Base-by-base conservation (phyloP, 225 moss, liverwort and hornwort genomes). In the Sphagnum contortum region DNA sequence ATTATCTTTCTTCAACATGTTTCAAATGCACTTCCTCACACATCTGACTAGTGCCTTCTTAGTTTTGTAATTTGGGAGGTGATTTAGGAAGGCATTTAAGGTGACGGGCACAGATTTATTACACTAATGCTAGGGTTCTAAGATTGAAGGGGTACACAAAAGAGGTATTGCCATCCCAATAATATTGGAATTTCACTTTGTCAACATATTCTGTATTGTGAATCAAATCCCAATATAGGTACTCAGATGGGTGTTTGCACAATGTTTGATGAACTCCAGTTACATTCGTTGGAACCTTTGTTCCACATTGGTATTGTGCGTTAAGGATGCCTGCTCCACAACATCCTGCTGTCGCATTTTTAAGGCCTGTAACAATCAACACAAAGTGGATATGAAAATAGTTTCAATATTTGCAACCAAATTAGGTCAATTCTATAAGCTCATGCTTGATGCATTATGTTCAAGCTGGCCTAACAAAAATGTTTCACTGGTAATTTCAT, bases 231-330 rank as follows among this genome's bases (percentile, higher is more conserved):
- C 83, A 83, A 57, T 76, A 80, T 49, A 83, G 57, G 66, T 59
- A 77, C 60, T 66, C 72, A 46, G 80, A 77, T 53, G 83, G 77
- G 29, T 74, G 70, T 49, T 54, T 64, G 55, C 80, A 80, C 8
- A 80, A 63, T 10, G 66, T 61, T 12, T 67, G 48, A 47, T 45
- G 57, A 4, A 63, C 55, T 3, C 69, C 65, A 3, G 49, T 64
- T 63, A 69, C 57, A 44, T 44, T 45, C 3, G 66, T 57, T 4
- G 80, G 80, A 61, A 68, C 47, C 0, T 74, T 57, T 60, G 67
- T 60, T 57, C 83, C 83, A 58, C 83, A 83, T 29, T 77, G 80
- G 47, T 72, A 62, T 68, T 80, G 77, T 4, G 80, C 74, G 49
- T 80, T 77, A 11, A 74, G 57, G 57, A 70, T 56, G 59, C 80